Percentiles rank a stretch among this genome's conserved stretches.
Evolutionary conservation across 768 basidiomycete species (phyloP).

Genomic region (Boletus fagicola): DNA sequence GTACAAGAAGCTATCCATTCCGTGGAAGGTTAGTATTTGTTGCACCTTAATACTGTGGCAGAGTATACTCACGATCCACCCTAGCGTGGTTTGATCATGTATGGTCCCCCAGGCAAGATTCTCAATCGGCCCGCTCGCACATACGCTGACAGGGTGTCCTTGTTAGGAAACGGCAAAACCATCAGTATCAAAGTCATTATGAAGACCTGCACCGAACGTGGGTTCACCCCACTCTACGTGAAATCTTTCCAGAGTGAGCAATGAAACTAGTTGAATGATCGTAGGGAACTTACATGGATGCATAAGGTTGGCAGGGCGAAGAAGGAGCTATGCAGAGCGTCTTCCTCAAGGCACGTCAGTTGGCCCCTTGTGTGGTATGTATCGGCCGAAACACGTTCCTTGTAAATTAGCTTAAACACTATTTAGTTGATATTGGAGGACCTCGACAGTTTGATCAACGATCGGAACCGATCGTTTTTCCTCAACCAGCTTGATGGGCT

Average conservation of each 20-base stretch:
- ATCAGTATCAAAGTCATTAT: slow-evolving; percentile 82
- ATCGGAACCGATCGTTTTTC: slow-evolving; percentile 81
- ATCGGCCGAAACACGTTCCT: slow-evolving; percentile 35
- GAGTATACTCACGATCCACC: not conserved
- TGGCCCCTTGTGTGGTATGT: slow-evolving; percentile 64
- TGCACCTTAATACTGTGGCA: not conserved
- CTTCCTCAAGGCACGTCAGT: slow-evolving; percentile 70
- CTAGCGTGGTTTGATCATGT: slow-evolving; percentile 79
- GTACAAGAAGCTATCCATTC: slow-evolving; percentile 72
- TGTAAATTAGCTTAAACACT: not conserved
- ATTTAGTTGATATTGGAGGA: slow-evolving; percentile 49
- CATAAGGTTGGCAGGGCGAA: slow-evolving; percentile 55
- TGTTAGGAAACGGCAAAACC: slow-evolving; percentile 75
- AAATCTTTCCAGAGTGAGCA: slow-evolving; percentile 70
- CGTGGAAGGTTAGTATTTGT: slow-evolving; percentile 66
- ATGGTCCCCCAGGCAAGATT: slow-evolving; percentile 69
- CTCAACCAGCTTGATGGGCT: slow-evolving; percentile 83
- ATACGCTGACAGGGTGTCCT: not conserved
- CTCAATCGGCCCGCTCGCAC: not conserved
- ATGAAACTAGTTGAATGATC: not conserved
- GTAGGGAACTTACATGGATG: slow-evolving; percentile 8
- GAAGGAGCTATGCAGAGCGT: slow-evolving; percentile 64
- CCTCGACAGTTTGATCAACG: slow-evolving; percentile 77
- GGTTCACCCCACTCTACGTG: slow-evolving; percentile 73
- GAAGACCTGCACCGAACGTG: slow-evolving; percentile 63